Evolutionary conservation across 805 yeast species (phyloP).

Genomic region (Citeromyces nyonsensis): DNA sequence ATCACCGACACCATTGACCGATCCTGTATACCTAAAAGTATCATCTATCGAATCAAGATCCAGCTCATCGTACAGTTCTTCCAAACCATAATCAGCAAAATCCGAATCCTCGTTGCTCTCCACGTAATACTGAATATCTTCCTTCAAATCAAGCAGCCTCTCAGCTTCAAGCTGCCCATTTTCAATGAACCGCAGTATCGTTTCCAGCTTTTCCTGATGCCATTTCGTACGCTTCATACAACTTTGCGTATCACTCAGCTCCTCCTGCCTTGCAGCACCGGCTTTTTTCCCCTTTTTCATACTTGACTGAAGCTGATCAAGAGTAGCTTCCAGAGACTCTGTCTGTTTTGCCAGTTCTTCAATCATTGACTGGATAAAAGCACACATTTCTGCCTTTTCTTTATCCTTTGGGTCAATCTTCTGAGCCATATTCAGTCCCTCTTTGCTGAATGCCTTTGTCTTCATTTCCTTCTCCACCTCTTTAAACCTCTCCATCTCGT

Average conservation of each 20-base stretch:
- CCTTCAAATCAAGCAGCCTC: constrained; percentile 59
- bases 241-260: constrained; percentile 48
- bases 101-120: constrained; percentile 90
- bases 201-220: constrained; percentile 70
- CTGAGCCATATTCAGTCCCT: constrained; percentile 66
- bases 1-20: constrained; percentile 7
- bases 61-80: constrained; percentile 78
- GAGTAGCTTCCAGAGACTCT: constrained; percentile 64
- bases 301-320: constrained; percentile 34
- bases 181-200: constrained; percentile 59
- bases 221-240: constrained; percentile 58
- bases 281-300: constrained; percentile 37
- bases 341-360: constrained; percentile 74
- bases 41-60: constrained; percentile 41
- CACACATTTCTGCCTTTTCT: constrained; percentile 59
- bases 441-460: constrained; percentile 87
- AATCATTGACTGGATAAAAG: constrained; percentile 53
- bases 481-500: constrained; percentile 91
- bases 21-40: constrained; percentile 10
- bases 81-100: constrained; percentile 65
- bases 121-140: constrained; percentile 84
- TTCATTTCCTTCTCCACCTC: constrained; percentile 87
- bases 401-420: constrained; percentile 66
- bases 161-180: constrained; percentile 72
- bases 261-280: constrained; percentile 35